Conservation (phyloP, 768 basidiomycete genomes). For the Pisolithus marmoratus region DNA sequence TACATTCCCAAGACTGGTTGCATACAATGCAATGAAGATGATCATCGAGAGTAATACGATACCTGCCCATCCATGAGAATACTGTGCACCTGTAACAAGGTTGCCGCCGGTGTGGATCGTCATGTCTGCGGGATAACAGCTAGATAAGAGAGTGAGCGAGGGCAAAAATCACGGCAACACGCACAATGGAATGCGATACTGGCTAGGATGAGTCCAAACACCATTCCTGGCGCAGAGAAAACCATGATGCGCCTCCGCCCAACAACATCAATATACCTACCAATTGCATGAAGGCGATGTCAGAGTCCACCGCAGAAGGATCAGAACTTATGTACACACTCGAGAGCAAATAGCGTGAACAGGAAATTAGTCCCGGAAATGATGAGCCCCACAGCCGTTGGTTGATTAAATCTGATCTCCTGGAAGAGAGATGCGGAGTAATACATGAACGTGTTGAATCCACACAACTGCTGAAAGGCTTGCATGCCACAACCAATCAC, state of each 20-base stretch:
- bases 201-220: conserved; percentile 56
- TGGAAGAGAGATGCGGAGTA: conserved; percentile 77
- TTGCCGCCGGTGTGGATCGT: conserved; percentile 55
- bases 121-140: conserved; percentile 36
- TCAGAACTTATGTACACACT: conserved; percentile 30
- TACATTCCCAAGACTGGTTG: conserved; percentile 71
- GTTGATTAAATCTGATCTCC: conserved; percentile 75
- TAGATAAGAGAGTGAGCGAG: background rate
- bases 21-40: conserved; percentile 77
- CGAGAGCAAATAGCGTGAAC: conserved; percentile 71
- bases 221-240: conserved; percentile 68
- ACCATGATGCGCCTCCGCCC: conserved; percentile 69
- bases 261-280: conserved; percentile 58
- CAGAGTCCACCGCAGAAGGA: too few species aligned
- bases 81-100: conserved; percentile 53
- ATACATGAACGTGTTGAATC: conserved; percentile 77
- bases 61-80: conserved; percentile 57
- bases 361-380: conserved; percentile 75
- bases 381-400: conserved; percentile 76
- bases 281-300: too few species aligned
- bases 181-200: conserved; percentile 62
- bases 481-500: conserved; percentile 78
- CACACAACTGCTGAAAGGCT: conserved; percentile 78
- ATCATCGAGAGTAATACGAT: conserved; percentile 79
- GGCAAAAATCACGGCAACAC: conserved; percentile 17